Evolutionary conservation across 768 basidiomycete species (phyloP).

Genomic region (Russula ochroleuca): DNA sequence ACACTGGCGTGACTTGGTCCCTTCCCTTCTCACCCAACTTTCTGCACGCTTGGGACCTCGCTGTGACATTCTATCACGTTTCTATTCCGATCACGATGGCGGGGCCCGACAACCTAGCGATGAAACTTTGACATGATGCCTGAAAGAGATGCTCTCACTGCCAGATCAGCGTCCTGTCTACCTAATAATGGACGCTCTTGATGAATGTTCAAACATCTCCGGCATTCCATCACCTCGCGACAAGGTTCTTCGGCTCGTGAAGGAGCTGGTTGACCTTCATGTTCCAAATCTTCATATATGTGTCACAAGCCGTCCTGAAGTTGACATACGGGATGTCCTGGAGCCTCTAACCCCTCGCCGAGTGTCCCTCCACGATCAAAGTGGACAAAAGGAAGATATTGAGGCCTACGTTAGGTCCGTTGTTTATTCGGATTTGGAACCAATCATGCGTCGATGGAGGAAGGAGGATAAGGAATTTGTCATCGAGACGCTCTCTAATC

Average conservation of each 20-base stretch:
- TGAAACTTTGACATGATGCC: not conserved
- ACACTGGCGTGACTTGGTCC: not conserved
- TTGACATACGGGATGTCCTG: slow-evolving; percentile 3
- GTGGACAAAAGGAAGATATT: slow-evolving; percentile 1
- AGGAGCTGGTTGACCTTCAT: not conserved
- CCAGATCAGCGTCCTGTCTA: not conserved
- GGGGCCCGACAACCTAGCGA: not conserved
- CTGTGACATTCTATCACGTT: not conserved
- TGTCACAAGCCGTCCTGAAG: not conserved
- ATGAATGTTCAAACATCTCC: not conserved
- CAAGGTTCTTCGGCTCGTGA: not conserved
- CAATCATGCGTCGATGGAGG: not conserved
- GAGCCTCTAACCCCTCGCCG: not conserved
- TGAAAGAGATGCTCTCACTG: not conserved
- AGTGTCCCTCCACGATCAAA: not conserved
- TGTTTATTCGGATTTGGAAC: not conserved
- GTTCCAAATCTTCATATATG: slow-evolving; percentile 1
- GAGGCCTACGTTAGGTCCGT: not conserved
- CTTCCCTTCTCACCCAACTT: slow-evolving; percentile 11
- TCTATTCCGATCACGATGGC: not conserved
- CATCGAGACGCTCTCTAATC: not conserved
- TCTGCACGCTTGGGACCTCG: not conserved
- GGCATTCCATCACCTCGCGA: not conserved
- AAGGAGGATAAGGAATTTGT: not conserved
- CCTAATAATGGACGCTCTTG: not conserved